phyloP scores from a whole-genome alignment of 371 early-diverging fungal species.

The Gilbertella persicaria region DNA sequence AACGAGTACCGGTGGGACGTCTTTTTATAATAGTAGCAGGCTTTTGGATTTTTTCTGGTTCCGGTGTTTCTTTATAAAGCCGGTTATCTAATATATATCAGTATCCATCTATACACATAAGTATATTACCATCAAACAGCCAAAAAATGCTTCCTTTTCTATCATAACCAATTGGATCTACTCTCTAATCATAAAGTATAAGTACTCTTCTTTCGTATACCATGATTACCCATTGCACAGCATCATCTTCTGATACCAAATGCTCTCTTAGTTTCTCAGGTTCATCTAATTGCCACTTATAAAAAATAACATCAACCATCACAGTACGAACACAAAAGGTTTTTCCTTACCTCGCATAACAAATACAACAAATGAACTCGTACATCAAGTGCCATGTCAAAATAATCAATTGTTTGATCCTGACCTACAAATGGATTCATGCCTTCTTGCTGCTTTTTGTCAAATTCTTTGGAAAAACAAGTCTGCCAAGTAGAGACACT shows the following conservation, averaged over 20 bases:
- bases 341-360: conserved; percentile 46
- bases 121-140: conserved; percentile 72
- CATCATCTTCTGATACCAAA: conserved; percentile 59
- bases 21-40: conserved; percentile 22
- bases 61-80: conserved; percentile 59
- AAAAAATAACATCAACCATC: not conserved
- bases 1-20: conserved; percentile 13
- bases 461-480: conserved; percentile 56
- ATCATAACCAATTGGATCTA: conserved; percentile 75
- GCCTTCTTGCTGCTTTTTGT: conserved; percentile 37
- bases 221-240: conserved; percentile 62
- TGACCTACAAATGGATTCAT: conserved; percentile 30
- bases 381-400: conserved; percentile 40
- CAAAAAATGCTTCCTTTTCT: conserved; percentile 69
- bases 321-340: conserved; percentile 4
- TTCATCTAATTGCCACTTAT: conserved; percentile 67
- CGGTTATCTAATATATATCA: conserved; percentile 57
- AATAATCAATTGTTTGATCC: conserved; percentile 33
- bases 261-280: conserved; percentile 64
- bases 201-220: not conserved
- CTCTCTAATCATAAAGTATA: conserved; percentile 45
- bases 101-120: too few species aligned
- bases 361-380: conserved; percentile 47
- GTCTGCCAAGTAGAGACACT: conserved; percentile 63
- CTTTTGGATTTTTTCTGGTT: conserved; percentile 31